A percentile compares a stretch with the other conserved stretches of the same genome.
phyloP scores from a whole-genome alignment of 108 stramenopile species.

The Schizochytrium sp. region DNA sequence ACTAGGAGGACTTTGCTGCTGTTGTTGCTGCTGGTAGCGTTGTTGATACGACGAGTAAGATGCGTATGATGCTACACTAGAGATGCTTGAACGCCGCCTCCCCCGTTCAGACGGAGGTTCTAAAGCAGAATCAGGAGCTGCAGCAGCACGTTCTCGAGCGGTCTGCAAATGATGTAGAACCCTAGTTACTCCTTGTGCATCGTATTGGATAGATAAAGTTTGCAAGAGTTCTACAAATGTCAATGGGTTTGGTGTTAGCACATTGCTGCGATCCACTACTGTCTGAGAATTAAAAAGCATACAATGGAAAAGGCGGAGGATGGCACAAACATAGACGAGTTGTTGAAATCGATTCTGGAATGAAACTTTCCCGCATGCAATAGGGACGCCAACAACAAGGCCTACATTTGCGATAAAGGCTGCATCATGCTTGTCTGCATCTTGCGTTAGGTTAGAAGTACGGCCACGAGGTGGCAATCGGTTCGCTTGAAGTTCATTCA shows the following conservation, averaged over 20 bases:
- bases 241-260: slow-evolving; percentile 5
- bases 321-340: not conserved
- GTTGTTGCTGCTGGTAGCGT: too few relatives aligned
- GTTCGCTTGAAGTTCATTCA: not conserved
- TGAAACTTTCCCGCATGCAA: slow-evolving; percentile 1
- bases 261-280: slow-evolving; percentile 38
- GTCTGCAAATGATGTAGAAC: not conserved
- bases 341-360: slow-evolving; percentile 13
- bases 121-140: not conserved
- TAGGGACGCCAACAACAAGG: not conserved
- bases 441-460: not conserved
- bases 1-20: too few relatives aligned
- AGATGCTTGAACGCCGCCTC: not conserved
- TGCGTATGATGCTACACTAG: not conserved
- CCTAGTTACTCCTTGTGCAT: not conserved
- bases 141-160: not conserved
- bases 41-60: not conserved
- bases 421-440: not conserved
- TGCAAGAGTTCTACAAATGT: slow-evolving; percentile 32
- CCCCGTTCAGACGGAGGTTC: not conserved
- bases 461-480: not conserved
- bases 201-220: slow-evolving; percentile 18
- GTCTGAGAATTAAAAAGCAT: slow-evolving; percentile 60
- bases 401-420: not conserved
- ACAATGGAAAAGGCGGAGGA: not conserved